phyloP scores from a whole-genome alignment of 306 rosid genomes.

The Boehmeria nivea region DNA sequence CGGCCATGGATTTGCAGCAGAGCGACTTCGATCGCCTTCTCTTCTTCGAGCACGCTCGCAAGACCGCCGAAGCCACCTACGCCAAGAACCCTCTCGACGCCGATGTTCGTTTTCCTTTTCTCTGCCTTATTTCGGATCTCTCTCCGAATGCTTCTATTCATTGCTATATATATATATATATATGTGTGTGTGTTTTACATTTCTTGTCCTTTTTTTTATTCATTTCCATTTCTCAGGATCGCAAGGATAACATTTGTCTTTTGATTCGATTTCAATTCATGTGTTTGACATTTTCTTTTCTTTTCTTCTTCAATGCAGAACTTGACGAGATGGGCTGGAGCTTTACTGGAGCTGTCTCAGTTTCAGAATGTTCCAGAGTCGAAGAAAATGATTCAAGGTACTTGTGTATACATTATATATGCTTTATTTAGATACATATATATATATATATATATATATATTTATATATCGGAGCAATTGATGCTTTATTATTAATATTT shows the following conservation, averaged over 20 bases:
- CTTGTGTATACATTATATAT: too few species aligned
- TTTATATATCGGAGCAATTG: too few species aligned
- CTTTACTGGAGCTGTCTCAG: slow-evolving; percentile 72
- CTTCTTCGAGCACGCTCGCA: slow-evolving; percentile 81
- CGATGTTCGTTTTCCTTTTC: slow-evolving; percentile 40
- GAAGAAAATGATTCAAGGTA: slow-evolving; percentile 65
- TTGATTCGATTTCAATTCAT: neutral
- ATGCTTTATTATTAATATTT: too few species aligned
- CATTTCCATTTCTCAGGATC: neutral
- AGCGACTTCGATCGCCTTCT: slow-evolving; percentile 73
- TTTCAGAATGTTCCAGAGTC: slow-evolving; percentile 61
- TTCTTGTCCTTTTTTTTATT: too few species aligned
- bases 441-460: too few species aligned
- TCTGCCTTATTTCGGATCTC: neutral
- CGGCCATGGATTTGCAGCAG: slow-evolving; percentile 56
- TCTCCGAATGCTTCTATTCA: too few species aligned
- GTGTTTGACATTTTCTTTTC: neutral
- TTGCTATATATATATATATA: too few species aligned
- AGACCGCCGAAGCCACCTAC: slow-evolving; percentile 54
- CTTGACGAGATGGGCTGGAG: slow-evolving; percentile 89
- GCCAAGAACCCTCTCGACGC: slow-evolving; percentile 63
- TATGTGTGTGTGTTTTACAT: too few species aligned
- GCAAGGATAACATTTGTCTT: neutral
- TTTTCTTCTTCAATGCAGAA: slow-evolving; percentile 39
- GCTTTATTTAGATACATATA: too few species aligned